Evolutionary conservation across 768 basidiomycete species (phyloP).

Genomic region (Termitomyces heimii): DNA sequence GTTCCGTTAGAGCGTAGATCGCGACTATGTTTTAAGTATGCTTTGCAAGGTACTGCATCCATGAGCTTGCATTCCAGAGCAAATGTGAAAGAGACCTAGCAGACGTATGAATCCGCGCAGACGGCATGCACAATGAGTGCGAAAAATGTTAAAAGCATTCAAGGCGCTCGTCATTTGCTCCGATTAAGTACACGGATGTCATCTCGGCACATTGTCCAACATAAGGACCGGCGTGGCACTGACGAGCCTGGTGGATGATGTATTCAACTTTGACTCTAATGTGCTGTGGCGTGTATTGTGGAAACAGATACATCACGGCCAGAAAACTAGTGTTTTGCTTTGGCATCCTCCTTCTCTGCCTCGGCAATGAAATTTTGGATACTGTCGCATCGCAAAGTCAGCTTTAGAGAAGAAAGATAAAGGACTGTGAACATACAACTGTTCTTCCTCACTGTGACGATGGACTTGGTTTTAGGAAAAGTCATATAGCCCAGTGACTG

Average conservation of each 20-base stretch:
- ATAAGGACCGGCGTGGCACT: neutral
- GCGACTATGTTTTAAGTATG: neutral
- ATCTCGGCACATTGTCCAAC: neutral
- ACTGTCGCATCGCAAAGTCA: constrained; percentile 44
- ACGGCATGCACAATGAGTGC: neutral
- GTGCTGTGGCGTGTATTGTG: constrained; percentile 5
- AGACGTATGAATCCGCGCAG: no score
- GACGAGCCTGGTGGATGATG: neutral
- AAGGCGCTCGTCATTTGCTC: neutral
- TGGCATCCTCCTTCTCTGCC: constrained; percentile 68
- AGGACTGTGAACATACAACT: constrained; percentile 57
- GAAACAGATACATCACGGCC: constrained; percentile 4
- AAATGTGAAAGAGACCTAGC: neutral
- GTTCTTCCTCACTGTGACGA: constrained; percentile 67
- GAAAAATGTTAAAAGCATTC: neutral
- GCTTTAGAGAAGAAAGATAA: constrained; percentile 1
- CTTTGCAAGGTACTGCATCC: neutral
- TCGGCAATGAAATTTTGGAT: constrained; percentile 77
- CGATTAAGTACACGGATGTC: neutral
- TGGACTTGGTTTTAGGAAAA: constrained; percentile 9
- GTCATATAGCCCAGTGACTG: neutral
- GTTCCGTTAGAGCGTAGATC: neutral
- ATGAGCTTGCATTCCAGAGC: neutral
- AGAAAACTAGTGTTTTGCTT: constrained; percentile 40
- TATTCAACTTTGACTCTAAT: constrained; percentile 3